phyloP scores from a whole-genome alignment of 2,329 filamentous ascomycete genomes.

The Colletotrichum cuscutae region DNA sequence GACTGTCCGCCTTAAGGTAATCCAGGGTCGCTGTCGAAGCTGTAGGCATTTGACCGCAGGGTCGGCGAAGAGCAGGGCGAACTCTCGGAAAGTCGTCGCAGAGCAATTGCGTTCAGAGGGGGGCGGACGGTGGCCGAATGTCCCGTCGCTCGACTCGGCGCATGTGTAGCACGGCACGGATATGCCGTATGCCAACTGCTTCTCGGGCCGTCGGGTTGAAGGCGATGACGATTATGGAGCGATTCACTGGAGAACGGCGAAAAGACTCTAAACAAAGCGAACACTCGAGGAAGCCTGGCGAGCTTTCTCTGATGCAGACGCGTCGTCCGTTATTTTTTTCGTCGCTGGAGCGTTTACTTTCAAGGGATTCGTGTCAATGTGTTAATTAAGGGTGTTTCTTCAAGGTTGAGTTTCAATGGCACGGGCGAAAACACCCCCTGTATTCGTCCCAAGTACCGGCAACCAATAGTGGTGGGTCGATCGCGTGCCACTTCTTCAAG shows the following conservation, averaged over 20 bases:
- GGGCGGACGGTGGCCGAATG: background rate
- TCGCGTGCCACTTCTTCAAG: constrained; percentile 25
- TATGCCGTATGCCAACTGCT: constrained; percentile 19
- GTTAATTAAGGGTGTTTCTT: constrained; percentile 19
- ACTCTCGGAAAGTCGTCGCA: background rate
- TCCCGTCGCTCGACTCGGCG: constrained; percentile 21
- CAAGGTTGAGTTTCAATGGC: constrained; percentile 30
- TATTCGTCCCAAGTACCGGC: constrained; percentile 26
- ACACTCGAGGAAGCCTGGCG: constrained; percentile 4
- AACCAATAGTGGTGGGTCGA: constrained; percentile 23
- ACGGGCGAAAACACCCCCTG: constrained; percentile 29
- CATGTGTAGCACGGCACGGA: constrained; percentile 18
- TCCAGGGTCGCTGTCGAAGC: constrained; percentile 4
- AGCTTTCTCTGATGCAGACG: constrained; percentile 6
- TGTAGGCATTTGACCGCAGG: constrained; percentile 25
- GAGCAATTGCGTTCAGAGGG: constrained; percentile 5
- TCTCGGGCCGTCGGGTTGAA: background rate
- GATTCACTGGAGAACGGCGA: background rate
- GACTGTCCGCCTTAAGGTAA: constrained; percentile 24
- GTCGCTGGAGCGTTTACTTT: background rate
- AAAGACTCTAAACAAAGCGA: background rate
- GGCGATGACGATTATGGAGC: background rate
- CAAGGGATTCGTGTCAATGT: constrained; percentile 8
- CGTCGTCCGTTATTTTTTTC: constrained; percentile 17
- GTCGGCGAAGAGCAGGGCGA: background rate